Evolutionary conservation across 805 yeast genomes (phyloP).

Genomic region (Nakazawaea holstii): DNA sequence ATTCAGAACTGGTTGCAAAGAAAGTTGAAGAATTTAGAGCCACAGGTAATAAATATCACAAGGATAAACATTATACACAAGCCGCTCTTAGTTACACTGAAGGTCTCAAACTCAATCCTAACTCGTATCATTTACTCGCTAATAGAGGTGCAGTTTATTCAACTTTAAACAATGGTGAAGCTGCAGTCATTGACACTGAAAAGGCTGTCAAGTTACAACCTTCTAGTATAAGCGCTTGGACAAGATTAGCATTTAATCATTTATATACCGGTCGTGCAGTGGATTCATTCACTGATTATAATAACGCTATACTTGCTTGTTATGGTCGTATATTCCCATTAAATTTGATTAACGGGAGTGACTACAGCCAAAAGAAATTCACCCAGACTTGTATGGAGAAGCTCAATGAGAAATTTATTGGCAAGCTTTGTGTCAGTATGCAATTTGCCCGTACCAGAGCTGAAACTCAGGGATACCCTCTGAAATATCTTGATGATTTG

Average conservation of each 20-base stretch:
- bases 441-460: conserved; percentile 24
- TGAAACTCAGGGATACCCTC: conserved; percentile 26
- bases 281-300: conserved; percentile 30
- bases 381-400: conserved; percentile 15
- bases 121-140: conserved; percentile 27
- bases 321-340: conserved; percentile 2
- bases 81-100: conserved; percentile 33
- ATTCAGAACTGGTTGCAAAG: neutral
- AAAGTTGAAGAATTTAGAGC: conserved; percentile 14
- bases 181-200: conserved; percentile 30
- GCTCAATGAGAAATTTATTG: conserved; percentile 18
- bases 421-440: conserved; percentile 21
- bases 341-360: neutral
- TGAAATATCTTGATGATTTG: conserved; percentile 21
- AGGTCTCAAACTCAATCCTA: conserved; percentile 28
- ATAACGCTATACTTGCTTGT: conserved; percentile 23
- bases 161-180: conserved; percentile 26
- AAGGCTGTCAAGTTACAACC: conserved; percentile 27
- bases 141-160: conserved; percentile 37
- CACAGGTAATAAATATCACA: conserved; percentile 24
- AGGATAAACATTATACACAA: conserved; percentile 20
- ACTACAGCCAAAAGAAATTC: conserved; percentile 5
- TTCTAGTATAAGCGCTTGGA: conserved; percentile 31
- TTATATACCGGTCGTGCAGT: conserved; percentile 30
- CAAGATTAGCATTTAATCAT: conserved; percentile 30